Conservation (phyloP, 768 basidiomycete species). For the Fomitopsis serialis region DNA sequence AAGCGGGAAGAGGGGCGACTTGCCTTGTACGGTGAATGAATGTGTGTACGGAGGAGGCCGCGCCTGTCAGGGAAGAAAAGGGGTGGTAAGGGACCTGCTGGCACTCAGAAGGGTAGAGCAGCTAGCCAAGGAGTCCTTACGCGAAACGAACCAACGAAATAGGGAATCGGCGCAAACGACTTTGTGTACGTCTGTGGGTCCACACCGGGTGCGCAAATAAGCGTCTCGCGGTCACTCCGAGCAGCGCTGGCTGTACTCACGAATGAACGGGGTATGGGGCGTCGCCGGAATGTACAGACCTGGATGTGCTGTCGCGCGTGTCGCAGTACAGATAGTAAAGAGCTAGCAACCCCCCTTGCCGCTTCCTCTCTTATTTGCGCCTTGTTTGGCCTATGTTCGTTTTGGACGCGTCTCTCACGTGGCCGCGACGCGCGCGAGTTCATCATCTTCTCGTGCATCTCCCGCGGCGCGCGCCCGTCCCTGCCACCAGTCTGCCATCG, state of each 20-base stretch:
- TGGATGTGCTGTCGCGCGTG: background rate
- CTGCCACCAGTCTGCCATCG: too few relatives aligned
- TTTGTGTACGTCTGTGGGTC: conserved; percentile 47
- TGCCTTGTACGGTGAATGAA: conserved; percentile 52
- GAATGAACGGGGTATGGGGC: conserved; percentile 1
- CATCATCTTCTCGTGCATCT: too few relatives aligned
- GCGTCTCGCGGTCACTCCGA: background rate
- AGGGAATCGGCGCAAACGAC: conserved; percentile 16
- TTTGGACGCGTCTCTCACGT: too few relatives aligned
- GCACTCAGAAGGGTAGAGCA: conserved; percentile 34
- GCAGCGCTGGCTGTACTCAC: background rate
- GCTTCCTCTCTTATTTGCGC: conserved; percentile 25
- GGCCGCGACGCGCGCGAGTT: too few relatives aligned
- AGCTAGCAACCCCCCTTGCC: background rate
- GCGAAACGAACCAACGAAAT: conserved; percentile 18
- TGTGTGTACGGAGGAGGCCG: conserved; percentile 68
- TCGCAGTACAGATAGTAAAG: background rate
- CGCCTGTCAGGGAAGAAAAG: conserved; percentile 36
- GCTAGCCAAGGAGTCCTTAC: conserved; percentile 17
- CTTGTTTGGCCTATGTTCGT: conserved; percentile 51
- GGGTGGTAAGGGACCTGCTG: conserved; percentile 7
- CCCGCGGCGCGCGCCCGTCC: too few relatives aligned
- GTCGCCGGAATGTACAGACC: conserved; percentile 1
- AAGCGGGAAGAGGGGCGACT: conserved; percentile 17
- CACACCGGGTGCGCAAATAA: conserved; percentile 15